Evolutionary conservation across 1,284 basidiomycete species (phyloP).

Genomic region (Ceratobasidium sp.): DNA sequence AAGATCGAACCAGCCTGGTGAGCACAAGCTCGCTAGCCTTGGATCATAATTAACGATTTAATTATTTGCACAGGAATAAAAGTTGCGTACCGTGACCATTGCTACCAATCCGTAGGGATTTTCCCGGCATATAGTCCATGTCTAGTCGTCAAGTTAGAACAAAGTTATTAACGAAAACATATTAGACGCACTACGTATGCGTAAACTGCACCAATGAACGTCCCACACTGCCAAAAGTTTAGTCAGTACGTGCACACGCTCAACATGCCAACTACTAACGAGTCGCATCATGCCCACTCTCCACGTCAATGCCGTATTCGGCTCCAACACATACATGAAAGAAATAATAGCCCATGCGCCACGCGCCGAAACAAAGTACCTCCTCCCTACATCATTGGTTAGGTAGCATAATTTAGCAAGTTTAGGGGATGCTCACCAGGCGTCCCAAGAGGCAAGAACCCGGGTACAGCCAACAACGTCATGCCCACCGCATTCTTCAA

Average conservation of each 20-base stretch:
- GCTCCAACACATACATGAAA: slow-evolving; percentile 34
- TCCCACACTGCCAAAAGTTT: slow-evolving; percentile 12
- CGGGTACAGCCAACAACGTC: slow-evolving; percentile 20
- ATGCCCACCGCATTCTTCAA: slow-evolving; percentile 26
- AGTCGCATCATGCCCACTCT: slow-evolving; percentile 29
- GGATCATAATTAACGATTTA: background rate
- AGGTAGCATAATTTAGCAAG: background rate
- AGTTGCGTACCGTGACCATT: slow-evolving; percentile 51
- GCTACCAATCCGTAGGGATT: slow-evolving; percentile 58
- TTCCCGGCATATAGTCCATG: slow-evolving; percentile 33
- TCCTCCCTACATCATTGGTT: slow-evolving; percentile 3
- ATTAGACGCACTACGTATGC: slow-evolving; percentile 16
- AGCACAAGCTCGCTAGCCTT: slow-evolving; percentile 54
- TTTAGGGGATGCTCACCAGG: background rate
- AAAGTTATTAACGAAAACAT: background rate
- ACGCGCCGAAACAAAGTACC: slow-evolving; percentile 4
- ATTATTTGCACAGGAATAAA: background rate
- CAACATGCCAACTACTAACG: background rate
- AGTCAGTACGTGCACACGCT: background rate
- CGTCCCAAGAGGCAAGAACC: slow-evolving; percentile 21
- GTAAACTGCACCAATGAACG: slow-evolving; percentile 27
- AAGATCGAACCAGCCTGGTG: slow-evolving; percentile 55
- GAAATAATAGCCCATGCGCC: slow-evolving; percentile 35
- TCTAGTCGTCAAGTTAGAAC: background rate
- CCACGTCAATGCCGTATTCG: slow-evolving; percentile 35